Conservation (phyloP, 2,329 filamentous ascomycete genomes). For the Clonostachys chloroleuca region DNA sequence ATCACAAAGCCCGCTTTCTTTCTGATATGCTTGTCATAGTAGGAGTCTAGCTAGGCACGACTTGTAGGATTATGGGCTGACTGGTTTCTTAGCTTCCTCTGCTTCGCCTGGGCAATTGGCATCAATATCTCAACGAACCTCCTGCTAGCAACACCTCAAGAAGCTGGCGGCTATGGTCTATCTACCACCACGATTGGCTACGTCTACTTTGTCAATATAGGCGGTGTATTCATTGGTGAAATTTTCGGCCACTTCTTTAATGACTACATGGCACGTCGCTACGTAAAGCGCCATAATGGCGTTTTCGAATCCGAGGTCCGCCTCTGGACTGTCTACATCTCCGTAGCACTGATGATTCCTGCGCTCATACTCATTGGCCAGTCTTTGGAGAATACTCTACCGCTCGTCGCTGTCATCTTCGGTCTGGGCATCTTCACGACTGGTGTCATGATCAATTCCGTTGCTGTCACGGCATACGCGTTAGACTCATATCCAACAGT, state of each 20-base stretch:
- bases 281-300: slow-evolving; percentile 40
- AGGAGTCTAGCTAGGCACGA: too few species aligned
- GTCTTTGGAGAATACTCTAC: too few species aligned
- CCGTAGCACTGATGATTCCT: slow-evolving; percentile 39
- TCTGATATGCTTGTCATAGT: too few species aligned
- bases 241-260: too few species aligned
- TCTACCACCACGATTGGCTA: slow-evolving; percentile 50
- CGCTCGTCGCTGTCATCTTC: too few species aligned
- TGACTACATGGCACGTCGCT: slow-evolving; percentile 29
- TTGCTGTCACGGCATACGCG: too few species aligned
- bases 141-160: slow-evolving; percentile 27
- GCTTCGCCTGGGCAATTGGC: slow-evolving; percentile 45
- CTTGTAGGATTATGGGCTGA: slow-evolving; percentile 8
- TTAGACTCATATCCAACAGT: too few species aligned
- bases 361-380: too few species aligned
- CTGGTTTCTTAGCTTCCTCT: slow-evolving; percentile 2
- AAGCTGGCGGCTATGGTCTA: slow-evolving; percentile 11
- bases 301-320: slow-evolving; percentile 53
- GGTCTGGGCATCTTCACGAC: too few species aligned
- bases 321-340: slow-evolving; percentile 39
- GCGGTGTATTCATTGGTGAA: too few species aligned
- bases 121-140: slow-evolving; percentile 53
- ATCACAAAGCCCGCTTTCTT: too few species aligned
- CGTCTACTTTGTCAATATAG: slow-evolving; percentile 53
- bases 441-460: too few species aligned